These are phyloP conservation scores for Kluyveromyces siamensis DNA, from an alignment of 805 yeast genomes.

Conservation along the genomic window DNA sequence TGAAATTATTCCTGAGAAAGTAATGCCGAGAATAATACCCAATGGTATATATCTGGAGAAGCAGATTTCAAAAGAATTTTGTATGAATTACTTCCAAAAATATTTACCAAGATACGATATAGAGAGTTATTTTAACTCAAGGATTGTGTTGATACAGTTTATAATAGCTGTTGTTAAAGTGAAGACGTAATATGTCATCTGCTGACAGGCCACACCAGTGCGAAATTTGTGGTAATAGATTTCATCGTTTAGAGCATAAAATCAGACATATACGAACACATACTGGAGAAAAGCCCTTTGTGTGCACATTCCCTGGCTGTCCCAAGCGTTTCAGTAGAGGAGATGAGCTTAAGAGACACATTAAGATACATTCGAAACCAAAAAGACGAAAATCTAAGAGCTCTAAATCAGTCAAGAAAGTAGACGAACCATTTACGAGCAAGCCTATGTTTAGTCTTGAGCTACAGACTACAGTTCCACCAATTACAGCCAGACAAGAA, in stretches of 20 bases:
- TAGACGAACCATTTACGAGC: background rate
- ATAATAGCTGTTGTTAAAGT: background rate
- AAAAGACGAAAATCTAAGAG: conserved; percentile 35
- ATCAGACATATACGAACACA: conserved; percentile 88
- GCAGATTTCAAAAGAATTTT: background rate
- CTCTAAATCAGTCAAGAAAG: conserved; percentile 1
- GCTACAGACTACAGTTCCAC: too few relatives aligned
- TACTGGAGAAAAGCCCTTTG: conserved; percentile 89
- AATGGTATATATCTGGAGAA: background rate
- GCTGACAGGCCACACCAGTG: conserved; percentile 68
- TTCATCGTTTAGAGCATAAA: conserved; percentile 83
- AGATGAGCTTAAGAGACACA: conserved; percentile 82
- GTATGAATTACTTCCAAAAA: background rate
- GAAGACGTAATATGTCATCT: background rate
- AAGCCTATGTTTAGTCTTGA: too few relatives aligned
- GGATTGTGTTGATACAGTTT: too few relatives aligned
- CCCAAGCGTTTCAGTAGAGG: conserved; percentile 67
- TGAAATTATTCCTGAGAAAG: background rate
- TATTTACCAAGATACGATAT: too few relatives aligned
- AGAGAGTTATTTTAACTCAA: too few relatives aligned
- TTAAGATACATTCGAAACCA: conserved; percentile 67
- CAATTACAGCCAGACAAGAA: too few relatives aligned
- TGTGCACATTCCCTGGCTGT: conserved; percentile 79
- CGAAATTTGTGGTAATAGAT: conserved; percentile 75
- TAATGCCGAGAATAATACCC: background rate